A percentile compares a stretch with the other conserved stretches of the same genome.
Evolutionary conservation across 2,329 filamentous ascomycete genomes (phyloP).

Genomic region (Aspergillus latus): DNA sequence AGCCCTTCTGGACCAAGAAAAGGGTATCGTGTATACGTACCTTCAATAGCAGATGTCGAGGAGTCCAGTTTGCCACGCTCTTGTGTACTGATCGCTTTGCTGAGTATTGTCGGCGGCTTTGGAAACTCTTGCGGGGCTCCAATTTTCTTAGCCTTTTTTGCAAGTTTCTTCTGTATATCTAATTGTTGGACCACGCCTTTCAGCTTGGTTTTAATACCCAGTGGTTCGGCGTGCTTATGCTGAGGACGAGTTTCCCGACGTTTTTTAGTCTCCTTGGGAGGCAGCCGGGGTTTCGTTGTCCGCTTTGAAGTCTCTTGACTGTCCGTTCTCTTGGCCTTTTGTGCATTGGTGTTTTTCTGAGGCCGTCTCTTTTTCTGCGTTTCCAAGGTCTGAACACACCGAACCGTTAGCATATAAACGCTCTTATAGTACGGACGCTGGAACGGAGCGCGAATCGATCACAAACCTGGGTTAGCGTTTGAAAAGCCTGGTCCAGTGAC

Average conservation of each 20-base stretch:
- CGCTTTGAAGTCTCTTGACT: not conserved
- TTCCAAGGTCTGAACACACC: not conserved
- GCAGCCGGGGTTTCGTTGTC: not conserved
- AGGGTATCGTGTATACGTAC: not conserved
- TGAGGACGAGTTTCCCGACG: not conserved
- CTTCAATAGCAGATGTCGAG: not conserved
- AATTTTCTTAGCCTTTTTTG: not conserved
- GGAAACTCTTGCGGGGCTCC: not conserved
- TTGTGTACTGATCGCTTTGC: not conserved
- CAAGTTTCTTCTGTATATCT: not conserved
- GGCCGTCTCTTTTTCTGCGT: not conserved
- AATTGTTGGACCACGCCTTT: not conserved
- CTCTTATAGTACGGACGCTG: not conserved
- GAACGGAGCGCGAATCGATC: not conserved
- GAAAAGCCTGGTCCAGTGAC: constrained; percentile 2
- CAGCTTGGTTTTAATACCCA: not conserved
- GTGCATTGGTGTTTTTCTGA: not conserved
- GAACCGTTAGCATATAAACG: not conserved
- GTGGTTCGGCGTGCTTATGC: not conserved
- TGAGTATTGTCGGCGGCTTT: not conserved
- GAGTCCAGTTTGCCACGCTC: not conserved
- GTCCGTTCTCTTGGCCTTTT: too few species aligned
- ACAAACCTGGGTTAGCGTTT: constrained; percentile 11
- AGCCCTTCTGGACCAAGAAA: not conserved
- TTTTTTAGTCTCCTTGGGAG: not conserved